Base-by-base conservation (phyloP, 306 rosid genomes). In the Sechiopsis laciniata region DNA sequence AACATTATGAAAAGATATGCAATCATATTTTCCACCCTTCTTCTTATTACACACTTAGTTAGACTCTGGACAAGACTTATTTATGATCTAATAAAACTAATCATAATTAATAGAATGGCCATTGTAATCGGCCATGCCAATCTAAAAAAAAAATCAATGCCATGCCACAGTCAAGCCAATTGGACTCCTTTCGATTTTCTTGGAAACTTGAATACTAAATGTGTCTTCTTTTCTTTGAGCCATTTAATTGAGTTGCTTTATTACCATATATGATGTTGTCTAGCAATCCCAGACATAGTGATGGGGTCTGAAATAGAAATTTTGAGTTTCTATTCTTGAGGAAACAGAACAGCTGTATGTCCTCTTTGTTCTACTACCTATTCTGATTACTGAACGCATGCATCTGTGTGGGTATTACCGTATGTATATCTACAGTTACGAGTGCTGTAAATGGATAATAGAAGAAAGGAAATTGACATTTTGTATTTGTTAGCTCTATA, bases 271-370 rank as follows among this genome's bases (percentile, higher is more conserved):
- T 2, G 0, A 26, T 53, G 46, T 15, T 71, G 51, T 14, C 11
- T 71, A 29, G 5, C 16, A 29, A 61, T 29, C n/a, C n/a, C 29
- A 26, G 62, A 10, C 62, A 54, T 20, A 22, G 42, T 19, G 7
- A 69, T 13, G 59, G 59, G 15, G 14, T 24, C 74, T 22, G 74
- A 69, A 69, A 69, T 51, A 51, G 45, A 69, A 48, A 48, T 22
- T 69, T 51, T 22, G 22, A 50, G 74, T 69, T 69, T 69, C 74
- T 48, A 12, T 69, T 69, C 45, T 22, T 51, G 74, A 69, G 74
- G 59, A 50, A 24, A 1, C 42, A 37, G 5, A 26, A 50, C 35
- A 67, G 11, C 29, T 13, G 0, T 46, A 50, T 19, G 42, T 22
- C 21, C 56, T 19, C 26, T 26, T 6, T 55, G 68, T 62, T 62